Evolutionary conservation across 2,329 filamentous ascomycete species (phyloP), one percentile per base, ranked within the genome.

Genomic region (Lasiodiplodia theobromae): DNA sequence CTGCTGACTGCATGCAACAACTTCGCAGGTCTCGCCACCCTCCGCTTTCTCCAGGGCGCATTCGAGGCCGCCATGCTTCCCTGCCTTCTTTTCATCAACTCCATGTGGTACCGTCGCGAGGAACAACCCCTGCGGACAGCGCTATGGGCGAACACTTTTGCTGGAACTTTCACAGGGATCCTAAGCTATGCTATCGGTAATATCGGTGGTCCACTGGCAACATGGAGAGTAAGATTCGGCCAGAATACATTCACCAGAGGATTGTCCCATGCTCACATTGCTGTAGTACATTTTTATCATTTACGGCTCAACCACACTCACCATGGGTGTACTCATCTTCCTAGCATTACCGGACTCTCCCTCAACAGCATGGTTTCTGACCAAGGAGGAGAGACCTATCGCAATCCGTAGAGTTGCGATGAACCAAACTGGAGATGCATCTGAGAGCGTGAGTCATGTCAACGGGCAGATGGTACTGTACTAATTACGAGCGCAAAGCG

Each of bases 1-100:
- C 44, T 47, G 10, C 44, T 47, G 10, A n/a, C 44, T 21, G n/a
- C 18, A 21, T 47, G 44, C 44, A 8, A 47, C 44, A 21, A 11
- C 44, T 47, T 47, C 7, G 44, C 44, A 8, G 44, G 44, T 47
- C 44, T 47, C n/a, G 44, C 44, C 7, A 21, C 44, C 6, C 44
- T 47, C 7, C 44, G 44, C 0, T 47, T 47, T 11, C 44, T 47
- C 18, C 44, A 47, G n/a, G 44, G 44, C n/a, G 44, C 44, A 8
- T 47, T 47, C 5, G 44, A 47, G n/a, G 44, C 44, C 3, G 44
- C 44, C 5, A 47, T 47, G 44, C 18, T 47, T 11, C 44, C 44
- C 44, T 47, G 44, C 10, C 44, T 47, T 47, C 44, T 47, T 47
- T 47, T 47, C 44, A 47, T 47, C 44, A 47, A 47, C 44, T 47